Conservation (phyloP, 2,329 filamentous ascomycete genomes). For the Ceratocystiopsis brevicomis region DNA sequence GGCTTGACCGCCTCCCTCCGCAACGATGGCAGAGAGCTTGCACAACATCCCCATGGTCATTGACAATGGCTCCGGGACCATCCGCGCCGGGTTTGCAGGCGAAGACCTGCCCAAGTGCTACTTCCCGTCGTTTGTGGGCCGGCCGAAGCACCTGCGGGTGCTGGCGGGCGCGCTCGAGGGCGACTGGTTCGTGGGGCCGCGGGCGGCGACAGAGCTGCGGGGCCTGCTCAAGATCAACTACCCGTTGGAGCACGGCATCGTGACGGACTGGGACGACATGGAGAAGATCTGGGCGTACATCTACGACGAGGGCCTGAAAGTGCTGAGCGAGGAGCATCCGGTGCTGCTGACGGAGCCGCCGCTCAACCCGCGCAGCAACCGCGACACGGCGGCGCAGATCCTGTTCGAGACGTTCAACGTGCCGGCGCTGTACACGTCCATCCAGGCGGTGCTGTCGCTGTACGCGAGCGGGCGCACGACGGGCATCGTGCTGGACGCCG, state of each 20-base stretch:
- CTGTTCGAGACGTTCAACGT: slow-evolving; percentile 99
- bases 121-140: slow-evolving; percentile 92
- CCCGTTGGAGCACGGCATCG: slow-evolving; percentile 90
- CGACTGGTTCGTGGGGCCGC: slow-evolving; percentile 89
- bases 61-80: slow-evolving; percentile 96
- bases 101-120: slow-evolving; percentile 92
- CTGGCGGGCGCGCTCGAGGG: slow-evolving; percentile 93
- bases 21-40: slow-evolving; percentile 40
- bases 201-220: slow-evolving; percentile 70
- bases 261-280: slow-evolving; percentile 99
- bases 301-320: slow-evolving; percentile 89
- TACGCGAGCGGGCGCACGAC: slow-evolving; percentile 94
- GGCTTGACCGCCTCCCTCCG: background rate
- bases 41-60: slow-evolving; percentile 98
- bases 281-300: slow-evolving; percentile 98
- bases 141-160: slow-evolving; percentile 86
- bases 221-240: slow-evolving; percentile 91
- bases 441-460: slow-evolving; percentile 87
- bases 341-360: slow-evolving; percentile 92
- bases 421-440: slow-evolving; percentile 86
- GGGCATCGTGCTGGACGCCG: slow-evolving; percentile 84
- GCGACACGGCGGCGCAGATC: slow-evolving; percentile 90
- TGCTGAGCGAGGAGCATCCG: slow-evolving; percentile 94
- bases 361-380: slow-evolving; percentile 84
- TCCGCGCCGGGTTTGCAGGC: slow-evolving; percentile 89